Percentiles rank a stretch among this genome's conserved stretches.
These are phyloP conservation scores for Psilocybe cubensis DNA, from an alignment of 768 basidiomycete genomes.

Conservation along the genomic window DNA sequence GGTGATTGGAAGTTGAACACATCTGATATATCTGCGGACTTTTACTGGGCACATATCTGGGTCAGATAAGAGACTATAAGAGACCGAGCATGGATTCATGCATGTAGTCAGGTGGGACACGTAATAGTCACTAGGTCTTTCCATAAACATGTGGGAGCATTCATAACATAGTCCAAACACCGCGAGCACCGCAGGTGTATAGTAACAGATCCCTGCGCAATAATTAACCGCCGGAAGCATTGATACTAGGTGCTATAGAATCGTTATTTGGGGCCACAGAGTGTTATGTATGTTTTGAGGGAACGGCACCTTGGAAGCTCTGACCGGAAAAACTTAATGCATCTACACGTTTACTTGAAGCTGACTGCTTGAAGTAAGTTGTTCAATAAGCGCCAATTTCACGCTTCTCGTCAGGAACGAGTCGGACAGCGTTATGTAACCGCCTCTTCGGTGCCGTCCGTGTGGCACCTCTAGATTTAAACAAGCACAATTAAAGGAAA, in stretches of 20 bases:
- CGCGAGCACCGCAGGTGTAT: background rate
- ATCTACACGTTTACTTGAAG: background rate
- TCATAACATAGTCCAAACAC: background rate
- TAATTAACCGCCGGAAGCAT: background rate
- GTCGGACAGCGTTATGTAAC: background rate
- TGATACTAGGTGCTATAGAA: background rate
- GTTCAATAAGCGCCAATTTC: background rate
- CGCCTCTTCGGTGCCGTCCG: constrained; percentile 2
- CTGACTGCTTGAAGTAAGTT: no score
- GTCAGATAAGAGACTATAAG: no score
- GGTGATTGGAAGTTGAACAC: no score
- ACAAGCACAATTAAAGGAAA: background rate
- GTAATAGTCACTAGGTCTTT: background rate
- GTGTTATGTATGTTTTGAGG: no score
- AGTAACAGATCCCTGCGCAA: background rate
- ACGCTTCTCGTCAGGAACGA: background rate
- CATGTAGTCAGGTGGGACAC: background rate
- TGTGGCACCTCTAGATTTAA: background rate
- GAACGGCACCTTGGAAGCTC: no score
- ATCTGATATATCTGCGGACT: no score
- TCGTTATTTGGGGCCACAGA: background rate
- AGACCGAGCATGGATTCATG: background rate
- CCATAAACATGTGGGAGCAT: background rate
- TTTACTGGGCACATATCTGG: no score
- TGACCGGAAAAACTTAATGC: no score